Evolutionary conservation across 805 yeast genomes (phyloP), one percentile per base, ranked within the genome.

Genomic region (Candida vartiovaarae): DNA sequence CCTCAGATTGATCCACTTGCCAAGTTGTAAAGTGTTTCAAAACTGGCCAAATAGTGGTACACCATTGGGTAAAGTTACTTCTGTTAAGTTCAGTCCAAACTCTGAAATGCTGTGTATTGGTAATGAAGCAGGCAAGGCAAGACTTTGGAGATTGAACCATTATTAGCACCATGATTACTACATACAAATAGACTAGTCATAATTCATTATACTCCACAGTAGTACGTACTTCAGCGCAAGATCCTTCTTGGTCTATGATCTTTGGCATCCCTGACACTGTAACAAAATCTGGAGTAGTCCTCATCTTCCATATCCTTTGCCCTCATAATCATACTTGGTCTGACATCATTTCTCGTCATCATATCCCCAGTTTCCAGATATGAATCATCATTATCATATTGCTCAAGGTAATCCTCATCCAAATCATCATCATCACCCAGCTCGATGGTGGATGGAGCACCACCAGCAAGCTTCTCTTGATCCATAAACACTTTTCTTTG

Each of bases 11-110:
- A 90, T 88, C 9, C 98, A 93, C 60, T 65, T 91, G 45, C 96
- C 97, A 24, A 75, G 85, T 26, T 87, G 91, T 51, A 76, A 86
- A 20, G 95, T 87, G 6, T 93, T 81, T 66, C 72, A 81, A 39
- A 93, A 93, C 68, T 93, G 99, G 99, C 99, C 99, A 15, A 93
- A 98, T 2, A 81, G 91, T 41, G 89, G 89, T 5, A 91, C 99
- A 1, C 98, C 99, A 8, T 73, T 93, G 52, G 99, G 99, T n/a
- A 80, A 83, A 52, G 96, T 93, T 31, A 86, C 96, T 0, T 65
- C 81, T 15, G 82, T 80, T 3, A 76, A 79, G 11, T 91, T 91
- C 63, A 80, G 95, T 36, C 88, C 93, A 27, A 77, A 78, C 49
- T 78, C 81, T 46, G 93, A 87, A 63, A 78, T 90, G 81, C 62